Percentiles rank a stretch among this genome's conserved stretches.
phyloP scores from a whole-genome alignment of 208 protist genomes.

The Herpetomonas muscarum region DNA sequence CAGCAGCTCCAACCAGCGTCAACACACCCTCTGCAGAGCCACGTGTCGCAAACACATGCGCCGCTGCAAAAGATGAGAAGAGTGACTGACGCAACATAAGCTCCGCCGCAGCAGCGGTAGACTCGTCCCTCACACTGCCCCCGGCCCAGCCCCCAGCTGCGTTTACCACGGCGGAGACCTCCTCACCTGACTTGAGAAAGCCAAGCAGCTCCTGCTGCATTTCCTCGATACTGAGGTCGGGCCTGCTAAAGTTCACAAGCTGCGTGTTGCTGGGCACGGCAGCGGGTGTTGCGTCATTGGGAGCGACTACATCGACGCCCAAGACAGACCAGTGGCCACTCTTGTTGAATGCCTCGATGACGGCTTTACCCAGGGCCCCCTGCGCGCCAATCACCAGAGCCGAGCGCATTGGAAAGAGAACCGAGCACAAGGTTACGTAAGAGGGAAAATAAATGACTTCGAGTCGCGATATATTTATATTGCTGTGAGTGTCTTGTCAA shows the following conservation, averaged over 20 bases:
- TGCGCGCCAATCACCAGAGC: too few relatives aligned
- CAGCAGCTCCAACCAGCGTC: slow-evolving; percentile 65
- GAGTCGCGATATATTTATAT: too few relatives aligned
- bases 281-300: slow-evolving; percentile 17
- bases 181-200: slow-evolving; percentile 8
- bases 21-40: slow-evolving; percentile 38
- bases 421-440: too few relatives aligned
- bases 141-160: slow-evolving; percentile 76
- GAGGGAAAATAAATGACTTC: too few relatives aligned
- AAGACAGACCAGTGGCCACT: slow-evolving; percentile 18
- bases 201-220: slow-evolving; percentile 22
- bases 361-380: not conserved
- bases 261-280: slow-evolving; percentile 2
- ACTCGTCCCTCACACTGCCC: slow-evolving; percentile 27
- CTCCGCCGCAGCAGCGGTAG: slow-evolving; percentile 33
- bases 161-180: slow-evolving; percentile 70
- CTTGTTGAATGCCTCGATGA: slow-evolving; percentile 10
- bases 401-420: too few relatives aligned
- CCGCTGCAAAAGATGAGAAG: slow-evolving; percentile 58
- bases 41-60: slow-evolving; percentile 44
- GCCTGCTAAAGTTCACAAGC: not conserved
- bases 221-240: slow-evolving; percentile 15
- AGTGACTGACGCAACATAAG: slow-evolving; percentile 75
- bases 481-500: too few relatives aligned
- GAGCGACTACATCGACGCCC: slow-evolving; percentile 3